These are phyloP conservation scores for Candida ortonii DNA, from an alignment of 805 yeast genomes.

Conservation along the genomic window DNA sequence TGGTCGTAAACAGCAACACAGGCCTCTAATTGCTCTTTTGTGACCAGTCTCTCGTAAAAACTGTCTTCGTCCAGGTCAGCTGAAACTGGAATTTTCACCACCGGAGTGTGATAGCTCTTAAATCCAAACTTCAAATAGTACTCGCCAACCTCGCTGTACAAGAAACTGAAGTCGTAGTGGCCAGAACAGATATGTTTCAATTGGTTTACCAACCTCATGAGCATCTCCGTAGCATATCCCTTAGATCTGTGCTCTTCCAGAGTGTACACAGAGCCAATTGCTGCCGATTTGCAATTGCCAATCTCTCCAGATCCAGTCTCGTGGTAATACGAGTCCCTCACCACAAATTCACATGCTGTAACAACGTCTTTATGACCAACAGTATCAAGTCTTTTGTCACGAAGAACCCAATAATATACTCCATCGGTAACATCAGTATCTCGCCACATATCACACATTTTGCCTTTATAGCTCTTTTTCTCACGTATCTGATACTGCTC, in stretches of 20 bases:
- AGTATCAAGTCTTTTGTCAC: conserved; percentile 16
- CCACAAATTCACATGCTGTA: conserved; percentile 30
- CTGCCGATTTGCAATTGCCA: conserved; percentile 26
- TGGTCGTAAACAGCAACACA: conserved; percentile 11
- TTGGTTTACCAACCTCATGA: conserved; percentile 33
- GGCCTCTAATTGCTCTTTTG: conserved; percentile 1
- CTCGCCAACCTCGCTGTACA: conserved; percentile 74
- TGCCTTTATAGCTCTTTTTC: conserved; percentile 12
- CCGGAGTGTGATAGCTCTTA: conserved; percentile 25
- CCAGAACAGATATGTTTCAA: conserved; percentile 24
- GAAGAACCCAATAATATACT: conserved; percentile 27
- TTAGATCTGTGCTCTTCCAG: conserved; percentile 44
- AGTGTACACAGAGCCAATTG: conserved; percentile 61
- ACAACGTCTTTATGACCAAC: conserved; percentile 22
- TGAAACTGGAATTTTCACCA: conserved; percentile 17
- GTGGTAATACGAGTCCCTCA: conserved; percentile 22
- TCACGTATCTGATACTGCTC: conserved; percentile 27
- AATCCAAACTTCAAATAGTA: conserved; percentile 67
- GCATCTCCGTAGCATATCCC: conserved; percentile 55
- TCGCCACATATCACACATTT: conserved; percentile 24
- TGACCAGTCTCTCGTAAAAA: background rate
- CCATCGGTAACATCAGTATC: conserved; percentile 16
- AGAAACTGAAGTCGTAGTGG: conserved; percentile 34
- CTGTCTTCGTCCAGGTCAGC: conserved; percentile 1
- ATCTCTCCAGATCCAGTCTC: conserved; percentile 6